Conservation (phyloP, 768 basidiomycete genomes). For the Austroboletus eburneus region DNA sequence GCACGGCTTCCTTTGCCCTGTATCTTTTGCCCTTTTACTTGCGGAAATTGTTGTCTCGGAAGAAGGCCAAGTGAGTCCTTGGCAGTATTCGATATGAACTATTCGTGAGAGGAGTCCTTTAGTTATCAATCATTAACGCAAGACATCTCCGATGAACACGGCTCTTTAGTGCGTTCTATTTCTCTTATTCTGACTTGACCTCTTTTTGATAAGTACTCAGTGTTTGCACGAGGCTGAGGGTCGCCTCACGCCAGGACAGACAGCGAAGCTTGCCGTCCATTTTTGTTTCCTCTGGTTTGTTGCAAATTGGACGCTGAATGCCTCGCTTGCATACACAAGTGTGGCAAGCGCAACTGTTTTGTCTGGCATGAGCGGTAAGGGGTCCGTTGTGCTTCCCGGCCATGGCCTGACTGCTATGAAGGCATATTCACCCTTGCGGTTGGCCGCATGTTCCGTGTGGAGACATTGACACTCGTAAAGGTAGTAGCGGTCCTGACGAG, state of each 20-base stretch:
- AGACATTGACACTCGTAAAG: conserved; percentile 69
- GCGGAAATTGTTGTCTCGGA: conserved; percentile 25
- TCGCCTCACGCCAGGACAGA: conserved; percentile 63
- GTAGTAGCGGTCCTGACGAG: conserved; percentile 73
- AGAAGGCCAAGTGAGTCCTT: conserved; percentile 9
- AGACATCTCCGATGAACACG: conserved; percentile 9
- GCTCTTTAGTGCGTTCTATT: conserved; percentile 17
- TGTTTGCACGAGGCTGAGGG: conserved; percentile 12
- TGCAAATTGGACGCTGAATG: conserved; percentile 91
- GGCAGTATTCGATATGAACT: not conserved
- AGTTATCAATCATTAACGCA: conserved; percentile 27
- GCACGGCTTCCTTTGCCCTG: conserved; percentile 81
- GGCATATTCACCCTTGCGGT: conserved; percentile 92
- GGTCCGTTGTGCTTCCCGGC: not conserved
- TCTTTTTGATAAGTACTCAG: too few species aligned
- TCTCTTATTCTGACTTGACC: too few species aligned
- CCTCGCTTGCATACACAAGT: conserved; percentile 78
- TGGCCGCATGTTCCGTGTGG: conserved; percentile 79
- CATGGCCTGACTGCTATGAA: conserved; percentile 25
- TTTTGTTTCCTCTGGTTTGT: conserved; percentile 93
- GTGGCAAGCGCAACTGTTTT: conserved; percentile 93
- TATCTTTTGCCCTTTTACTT: conserved; percentile 68
- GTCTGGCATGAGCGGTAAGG: conserved; percentile 82
- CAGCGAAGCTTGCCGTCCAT: conserved; percentile 67
- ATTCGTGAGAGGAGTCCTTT: conserved; percentile 1